Evolutionary conservation across 768 basidiomycete species (phyloP), one percentile per base, ranked within the genome.

Genomic region (Suillus hirtellus): DNA sequence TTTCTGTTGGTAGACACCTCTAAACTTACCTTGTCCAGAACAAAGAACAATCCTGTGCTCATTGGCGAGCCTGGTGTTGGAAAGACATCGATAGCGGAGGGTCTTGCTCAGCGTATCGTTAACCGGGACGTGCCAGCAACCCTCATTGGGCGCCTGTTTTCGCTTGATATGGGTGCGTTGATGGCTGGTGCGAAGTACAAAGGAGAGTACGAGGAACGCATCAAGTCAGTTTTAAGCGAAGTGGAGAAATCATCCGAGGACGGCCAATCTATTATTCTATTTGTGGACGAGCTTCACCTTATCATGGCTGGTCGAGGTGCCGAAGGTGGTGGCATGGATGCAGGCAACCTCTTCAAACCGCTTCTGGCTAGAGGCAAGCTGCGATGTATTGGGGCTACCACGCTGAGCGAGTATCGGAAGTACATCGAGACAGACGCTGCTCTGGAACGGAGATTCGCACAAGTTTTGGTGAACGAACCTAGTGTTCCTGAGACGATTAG

Each of bases 31-130:
- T 50, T 24, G 6, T 40, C n/a, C 55, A 90, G 96, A 72, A 97
- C 95, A 2, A 98, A 98, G 76, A 96, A 95, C 72, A 97, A 96
- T 70, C 95, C 96, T n/a, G 93, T 97, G 46, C 86, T 98, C 31
- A 94, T 99, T 68, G 96, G 95, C 65, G 94, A 93, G 76, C 92
- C 92, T 54, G 92, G 96, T 74, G 95, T 96, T 27, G 96, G 96
- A 4, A 99, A 99, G 79, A 97, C 96, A 0, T 87, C 94, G 27
- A 92, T 98, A 60, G 94, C 89, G 7, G 96, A 99, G 80, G 95
- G 95, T 46, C 87, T 99, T 7, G 96, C 96, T 0, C 96, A 96
- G 72, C 88, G 96, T 53, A 96, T 99, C 65, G 87, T 97, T 69
- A 94, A 95, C 68, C 88, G 95, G 56, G 96, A 98, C 76, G 93